Conservation (phyloP, 257 asterid genomes). For the Nicotiana sylvestris region DNA sequence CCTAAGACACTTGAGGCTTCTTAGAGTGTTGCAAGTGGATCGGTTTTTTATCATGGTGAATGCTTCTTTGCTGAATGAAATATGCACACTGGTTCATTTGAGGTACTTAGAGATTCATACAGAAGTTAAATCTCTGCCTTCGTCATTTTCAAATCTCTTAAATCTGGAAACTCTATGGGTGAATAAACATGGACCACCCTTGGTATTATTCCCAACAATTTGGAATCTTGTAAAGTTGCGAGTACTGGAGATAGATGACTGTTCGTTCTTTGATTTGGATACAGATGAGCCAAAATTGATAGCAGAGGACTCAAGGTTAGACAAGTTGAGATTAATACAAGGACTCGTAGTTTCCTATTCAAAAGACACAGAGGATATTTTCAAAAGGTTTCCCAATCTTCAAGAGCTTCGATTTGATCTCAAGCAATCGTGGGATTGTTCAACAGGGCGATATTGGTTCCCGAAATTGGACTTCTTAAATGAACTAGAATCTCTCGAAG, state of each 20-base stretch:
- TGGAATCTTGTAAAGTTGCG: neutral
- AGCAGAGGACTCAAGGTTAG: too few relatives aligned
- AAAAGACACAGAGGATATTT: neutral
- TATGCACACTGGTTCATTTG: neutral
- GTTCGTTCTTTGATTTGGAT: neutral
- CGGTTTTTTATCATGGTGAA: neutral
- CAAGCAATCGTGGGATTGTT: neutral
- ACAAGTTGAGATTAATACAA: neutral
- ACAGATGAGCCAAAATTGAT: too few relatives aligned
- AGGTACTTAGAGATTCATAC: neutral
- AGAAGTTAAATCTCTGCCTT: neutral
- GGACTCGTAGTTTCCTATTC: neutral
- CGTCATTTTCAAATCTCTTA: neutral
- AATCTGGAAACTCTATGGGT: neutral
- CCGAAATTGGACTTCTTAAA: neutral
- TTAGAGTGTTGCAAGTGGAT: conserved; percentile 15
- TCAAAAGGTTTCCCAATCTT: conserved; percentile 8
- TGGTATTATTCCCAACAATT: neutral
- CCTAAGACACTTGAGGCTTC: conserved; percentile 13
- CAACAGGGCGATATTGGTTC: neutral
- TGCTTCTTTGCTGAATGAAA: conserved; percentile 8
- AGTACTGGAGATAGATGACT: accelerated
- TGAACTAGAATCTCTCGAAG: accelerated
- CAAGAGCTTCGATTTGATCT: accelerated
- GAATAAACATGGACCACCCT: accelerated